Percentiles rank a stretch among this genome's conserved stretches.
phyloP scores from a whole-genome alignment of 108 stramenopile species.

The Aurantiochytrium sp. region DNA sequence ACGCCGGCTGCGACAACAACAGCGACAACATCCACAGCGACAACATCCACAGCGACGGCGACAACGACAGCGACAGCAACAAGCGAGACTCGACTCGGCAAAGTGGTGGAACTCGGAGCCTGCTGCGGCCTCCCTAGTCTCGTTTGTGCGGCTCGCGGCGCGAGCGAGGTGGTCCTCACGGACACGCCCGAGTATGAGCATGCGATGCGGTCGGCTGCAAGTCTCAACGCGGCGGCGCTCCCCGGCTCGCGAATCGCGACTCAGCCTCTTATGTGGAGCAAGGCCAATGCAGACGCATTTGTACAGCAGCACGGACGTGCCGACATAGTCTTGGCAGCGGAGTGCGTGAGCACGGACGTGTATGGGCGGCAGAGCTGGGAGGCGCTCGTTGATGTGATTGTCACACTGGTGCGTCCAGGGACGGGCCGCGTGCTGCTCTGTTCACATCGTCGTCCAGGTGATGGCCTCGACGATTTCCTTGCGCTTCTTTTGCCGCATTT shows the following conservation, averaged over 20 bases:
- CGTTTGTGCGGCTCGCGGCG: background rate
- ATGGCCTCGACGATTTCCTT: slow-evolving; percentile 6
- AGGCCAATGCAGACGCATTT: background rate
- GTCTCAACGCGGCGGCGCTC: background rate
- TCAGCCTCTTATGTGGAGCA: background rate
- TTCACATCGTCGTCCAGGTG: background rate
- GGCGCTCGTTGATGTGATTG: background rate
- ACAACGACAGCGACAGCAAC: background rate
- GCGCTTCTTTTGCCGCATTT: background rate
- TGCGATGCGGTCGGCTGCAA: background rate
- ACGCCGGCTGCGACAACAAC: background rate
- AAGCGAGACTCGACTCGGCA: background rate
- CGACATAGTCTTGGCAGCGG: background rate
- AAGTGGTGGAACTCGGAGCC: background rate
- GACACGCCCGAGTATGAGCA: background rate
- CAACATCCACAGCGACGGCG: background rate
- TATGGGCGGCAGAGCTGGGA: slow-evolving; percentile 8
- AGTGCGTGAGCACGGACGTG: background rate
- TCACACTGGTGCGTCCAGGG: background rate
- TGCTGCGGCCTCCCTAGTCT: background rate
- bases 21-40: background rate
- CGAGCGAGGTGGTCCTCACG: background rate
- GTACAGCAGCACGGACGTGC: background rate
- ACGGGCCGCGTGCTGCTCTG: background rate
- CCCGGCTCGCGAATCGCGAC: background rate